phyloP scores from a whole-genome alignment of 345 rosid genomes.

The Carallia pectinifolia region DNA sequence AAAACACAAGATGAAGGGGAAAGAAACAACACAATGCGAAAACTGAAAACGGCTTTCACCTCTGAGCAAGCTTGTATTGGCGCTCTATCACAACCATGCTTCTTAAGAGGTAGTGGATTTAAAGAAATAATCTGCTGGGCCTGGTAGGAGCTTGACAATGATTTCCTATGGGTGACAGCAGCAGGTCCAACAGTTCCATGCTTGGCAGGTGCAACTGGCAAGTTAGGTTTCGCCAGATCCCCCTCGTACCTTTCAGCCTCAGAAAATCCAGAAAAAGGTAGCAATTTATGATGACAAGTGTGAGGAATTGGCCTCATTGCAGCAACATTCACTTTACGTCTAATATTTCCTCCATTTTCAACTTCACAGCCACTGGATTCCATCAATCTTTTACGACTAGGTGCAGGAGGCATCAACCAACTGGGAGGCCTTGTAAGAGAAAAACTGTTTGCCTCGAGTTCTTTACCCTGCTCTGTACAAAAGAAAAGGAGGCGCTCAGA shows the following conservation, averaged over 20 bases:
- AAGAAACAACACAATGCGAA: background rate
- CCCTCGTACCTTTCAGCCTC: conserved; percentile 72
- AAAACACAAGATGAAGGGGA: background rate
- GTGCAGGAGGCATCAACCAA: conserved; percentile 86
- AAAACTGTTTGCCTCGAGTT: conserved; percentile 27
- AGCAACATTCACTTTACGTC: conserved; percentile 53
- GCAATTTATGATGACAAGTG: conserved; percentile 66
- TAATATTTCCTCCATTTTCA: conserved; percentile 54
- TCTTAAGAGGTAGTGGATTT: conserved; percentile 90
- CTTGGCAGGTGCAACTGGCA: conserved; percentile 61
- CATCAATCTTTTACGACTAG: conserved; percentile 56
- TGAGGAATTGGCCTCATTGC: conserved; percentile 95
- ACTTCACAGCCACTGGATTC: conserved; percentile 37
- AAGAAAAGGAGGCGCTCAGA: conserved; percentile 89
- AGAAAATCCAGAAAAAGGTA: conserved; percentile 69
- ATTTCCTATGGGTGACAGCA: conserved; percentile 69
- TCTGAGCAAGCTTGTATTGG: conserved; percentile 91
- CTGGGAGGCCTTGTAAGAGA: conserved; percentile 48
- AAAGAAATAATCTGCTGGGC: conserved; percentile 87
- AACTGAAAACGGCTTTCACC: conserved; percentile 42
- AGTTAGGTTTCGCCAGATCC: conserved; percentile 59
- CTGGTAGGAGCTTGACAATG: conserved; percentile 72
- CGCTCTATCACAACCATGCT: conserved; percentile 95
- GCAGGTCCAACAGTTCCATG: conserved; percentile 49
- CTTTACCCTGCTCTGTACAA: conserved; percentile 44